phyloP scores from a whole-genome alignment of 2,329 filamentous ascomycete species.

The Hypoxylon sp. region DNA sequence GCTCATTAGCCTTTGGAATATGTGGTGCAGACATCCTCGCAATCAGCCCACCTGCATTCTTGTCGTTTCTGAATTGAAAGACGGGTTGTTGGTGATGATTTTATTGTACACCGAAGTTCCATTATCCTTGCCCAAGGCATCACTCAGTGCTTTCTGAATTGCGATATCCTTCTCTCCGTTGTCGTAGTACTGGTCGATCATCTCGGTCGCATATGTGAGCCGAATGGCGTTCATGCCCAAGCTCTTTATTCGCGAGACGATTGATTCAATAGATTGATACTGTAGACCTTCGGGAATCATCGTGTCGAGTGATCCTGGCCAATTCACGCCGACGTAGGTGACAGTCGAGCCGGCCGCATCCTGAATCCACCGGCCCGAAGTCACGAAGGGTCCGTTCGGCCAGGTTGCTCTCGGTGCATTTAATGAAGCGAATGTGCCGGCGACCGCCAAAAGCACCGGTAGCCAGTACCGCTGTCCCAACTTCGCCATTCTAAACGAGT shows the following conservation, averaged over 20 bases:
- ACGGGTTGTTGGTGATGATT: conserved; percentile 69
- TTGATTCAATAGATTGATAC: conserved; percentile 68
- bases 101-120: conserved; percentile 63
- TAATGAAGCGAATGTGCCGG: conserved; percentile 27
- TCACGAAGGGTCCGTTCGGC: conserved; percentile 60
- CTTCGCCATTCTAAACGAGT: conserved; percentile 32
- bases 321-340: conserved; percentile 70
- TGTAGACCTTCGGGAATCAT: conserved; percentile 76
- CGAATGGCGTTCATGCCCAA: conserved; percentile 75
- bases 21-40: not conserved
- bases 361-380: conserved; percentile 59
- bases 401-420: conserved; percentile 48
- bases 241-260: conserved; percentile 68
- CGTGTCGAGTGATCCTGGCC: conserved; percentile 70
- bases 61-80: conserved; percentile 66
- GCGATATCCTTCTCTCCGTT: conserved; percentile 62
- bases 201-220: conserved; percentile 73
- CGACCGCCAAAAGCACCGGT: conserved; percentile 21
- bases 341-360: conserved; percentile 60
- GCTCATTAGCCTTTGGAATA: conserved; percentile 7
- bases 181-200: conserved; percentile 70
- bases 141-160: conserved; percentile 59
- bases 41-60: conserved; percentile 60
- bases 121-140: conserved; percentile 63
- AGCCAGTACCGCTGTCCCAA: conserved; percentile 26